Conservation (phyloP, 192 early-diverging fungal species). For the Mortierella hygrophila region DNA sequence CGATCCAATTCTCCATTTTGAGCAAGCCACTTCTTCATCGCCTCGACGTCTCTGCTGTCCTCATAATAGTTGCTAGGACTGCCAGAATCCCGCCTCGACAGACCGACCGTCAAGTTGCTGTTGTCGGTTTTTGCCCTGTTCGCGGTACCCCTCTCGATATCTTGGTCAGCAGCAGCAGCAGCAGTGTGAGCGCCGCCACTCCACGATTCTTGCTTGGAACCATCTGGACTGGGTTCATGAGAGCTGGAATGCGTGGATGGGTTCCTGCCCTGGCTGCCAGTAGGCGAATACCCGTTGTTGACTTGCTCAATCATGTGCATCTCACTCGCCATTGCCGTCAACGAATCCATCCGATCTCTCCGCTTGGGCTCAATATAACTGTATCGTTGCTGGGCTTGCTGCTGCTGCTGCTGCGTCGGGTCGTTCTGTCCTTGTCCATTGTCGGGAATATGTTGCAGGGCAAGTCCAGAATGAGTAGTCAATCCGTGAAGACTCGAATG, state of each 20-base stretch:
- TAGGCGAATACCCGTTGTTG: background rate
- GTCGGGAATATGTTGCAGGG: background rate
- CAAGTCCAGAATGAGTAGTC: slow-evolving; percentile 15
- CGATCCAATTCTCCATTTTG: slow-evolving; percentile 15
- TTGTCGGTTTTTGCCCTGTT: background rate
- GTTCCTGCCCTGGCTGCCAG: slow-evolving; percentile 1
- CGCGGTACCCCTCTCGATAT: background rate
- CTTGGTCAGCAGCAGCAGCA: background rate
- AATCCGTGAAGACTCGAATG: slow-evolving; percentile 39
- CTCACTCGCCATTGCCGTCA: slow-evolving; percentile 36
- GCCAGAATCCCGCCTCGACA: slow-evolving; percentile 1
- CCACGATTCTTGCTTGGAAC: background rate
- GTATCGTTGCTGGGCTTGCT: slow-evolving; percentile 1
- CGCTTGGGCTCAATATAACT: slow-evolving; percentile 28
- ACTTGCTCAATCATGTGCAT: slow-evolving; percentile 29
- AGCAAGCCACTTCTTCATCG: slow-evolving; percentile 21
- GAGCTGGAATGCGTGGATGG: background rate
- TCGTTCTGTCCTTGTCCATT: slow-evolving; percentile 1
- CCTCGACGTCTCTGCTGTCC: slow-evolving; percentile 23
- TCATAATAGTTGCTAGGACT: slow-evolving; percentile 12
- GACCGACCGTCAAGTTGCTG: background rate
- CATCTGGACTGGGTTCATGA: background rate
- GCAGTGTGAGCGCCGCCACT: background rate
- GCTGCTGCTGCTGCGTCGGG: slow-evolving; percentile 14
- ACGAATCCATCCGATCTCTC: slow-evolving; percentile 42